Conservation (phyloP, 1,139 yeast species). For the Saccharomyces hybrid region DNA sequence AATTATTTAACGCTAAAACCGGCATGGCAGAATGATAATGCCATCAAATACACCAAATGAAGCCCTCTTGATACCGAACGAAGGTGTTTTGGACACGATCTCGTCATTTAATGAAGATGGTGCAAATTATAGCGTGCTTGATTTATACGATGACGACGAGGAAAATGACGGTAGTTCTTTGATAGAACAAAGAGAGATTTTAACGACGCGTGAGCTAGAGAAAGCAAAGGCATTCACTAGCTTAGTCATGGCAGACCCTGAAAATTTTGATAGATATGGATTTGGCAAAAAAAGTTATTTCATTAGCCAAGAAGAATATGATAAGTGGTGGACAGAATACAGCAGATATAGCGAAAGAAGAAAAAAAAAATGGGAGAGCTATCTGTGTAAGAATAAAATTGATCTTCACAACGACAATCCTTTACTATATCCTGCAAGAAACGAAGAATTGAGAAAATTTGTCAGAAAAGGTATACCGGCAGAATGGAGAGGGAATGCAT, state of each 20-base stretch:
- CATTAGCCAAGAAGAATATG: constrained; percentile 47
- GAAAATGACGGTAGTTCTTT: not conserved
- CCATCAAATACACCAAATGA: not conserved
- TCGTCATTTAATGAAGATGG: constrained; percentile 9
- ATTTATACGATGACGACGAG: constrained; percentile 11
- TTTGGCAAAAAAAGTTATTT: constrained; percentile 56
- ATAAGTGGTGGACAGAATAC: constrained; percentile 64
- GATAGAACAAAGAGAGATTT: not conserved
- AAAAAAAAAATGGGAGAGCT: constrained; percentile 61
- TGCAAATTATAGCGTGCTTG: constrained; percentile 14
- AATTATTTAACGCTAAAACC: not conserved
- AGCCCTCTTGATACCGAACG: constrained; percentile 1
- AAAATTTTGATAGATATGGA: constrained; percentile 65
- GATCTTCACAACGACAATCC: constrained; percentile 34
- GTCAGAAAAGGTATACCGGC: constrained; percentile 90
- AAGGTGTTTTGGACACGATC: constrained; percentile 2
- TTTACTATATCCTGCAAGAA: constrained; percentile 66
- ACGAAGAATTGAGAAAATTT: constrained; percentile 73
- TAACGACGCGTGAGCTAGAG: not conserved
- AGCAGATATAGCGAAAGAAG: constrained; percentile 50
- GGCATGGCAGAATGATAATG: not conserved
- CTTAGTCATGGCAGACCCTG: constrained; percentile 36
- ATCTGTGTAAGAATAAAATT: constrained; percentile 61
- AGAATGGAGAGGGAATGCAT: constrained; percentile 93
- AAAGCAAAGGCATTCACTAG: not conserved